A percentile compares a stretch with the other conserved stretches of the same genome.
Conservation (phyloP, 1,139 yeast genomes). For the Blastobotrys buckinghamii region DNA sequence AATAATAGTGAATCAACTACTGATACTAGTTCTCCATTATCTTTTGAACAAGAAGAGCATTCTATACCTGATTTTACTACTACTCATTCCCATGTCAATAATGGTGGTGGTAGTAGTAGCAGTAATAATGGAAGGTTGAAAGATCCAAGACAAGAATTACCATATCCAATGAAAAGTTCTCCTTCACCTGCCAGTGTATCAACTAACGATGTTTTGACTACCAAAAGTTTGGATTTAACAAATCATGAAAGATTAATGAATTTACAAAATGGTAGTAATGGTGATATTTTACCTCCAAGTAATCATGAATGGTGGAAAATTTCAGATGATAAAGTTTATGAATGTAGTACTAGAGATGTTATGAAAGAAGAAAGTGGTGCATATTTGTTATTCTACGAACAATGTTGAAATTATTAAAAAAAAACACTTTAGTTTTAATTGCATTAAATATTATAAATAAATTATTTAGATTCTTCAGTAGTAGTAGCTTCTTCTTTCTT, state of each 20-base stretch:
- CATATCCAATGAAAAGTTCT: constrained; percentile 19
- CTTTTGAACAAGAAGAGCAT: background rate
- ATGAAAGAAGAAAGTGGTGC: constrained; percentile 66
- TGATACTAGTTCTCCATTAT: background rate
- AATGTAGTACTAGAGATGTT: constrained; percentile 55
- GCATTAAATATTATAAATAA: constrained; percentile 1
- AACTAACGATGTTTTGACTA: constrained; percentile 16
- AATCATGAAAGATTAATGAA: constrained; percentile 2
- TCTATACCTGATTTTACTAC: background rate
- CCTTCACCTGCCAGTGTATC: constrained; percentile 23
- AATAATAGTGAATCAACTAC: background rate
- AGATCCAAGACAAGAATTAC: constrained; percentile 13
- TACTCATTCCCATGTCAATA: too few species aligned
- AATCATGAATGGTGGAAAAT: constrained; percentile 68
- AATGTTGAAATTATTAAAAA: background rate
- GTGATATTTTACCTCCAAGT: constrained; percentile 4
- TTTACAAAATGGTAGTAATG: background rate
- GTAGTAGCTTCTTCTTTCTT: too few species aligned
- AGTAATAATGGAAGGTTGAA: background rate
- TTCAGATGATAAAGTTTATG: constrained; percentile 67
- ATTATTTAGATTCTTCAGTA: constrained; percentile 7
- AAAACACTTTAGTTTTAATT: too few species aligned
- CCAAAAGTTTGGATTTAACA: constrained; percentile 7
- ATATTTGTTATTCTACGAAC: constrained; percentile 77
- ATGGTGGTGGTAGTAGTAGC: too few species aligned